Evolutionary conservation across 805 yeast genomes (phyloP).

Genomic region (fission yeast (Schizosaccharomyces pombe)): DNA sequence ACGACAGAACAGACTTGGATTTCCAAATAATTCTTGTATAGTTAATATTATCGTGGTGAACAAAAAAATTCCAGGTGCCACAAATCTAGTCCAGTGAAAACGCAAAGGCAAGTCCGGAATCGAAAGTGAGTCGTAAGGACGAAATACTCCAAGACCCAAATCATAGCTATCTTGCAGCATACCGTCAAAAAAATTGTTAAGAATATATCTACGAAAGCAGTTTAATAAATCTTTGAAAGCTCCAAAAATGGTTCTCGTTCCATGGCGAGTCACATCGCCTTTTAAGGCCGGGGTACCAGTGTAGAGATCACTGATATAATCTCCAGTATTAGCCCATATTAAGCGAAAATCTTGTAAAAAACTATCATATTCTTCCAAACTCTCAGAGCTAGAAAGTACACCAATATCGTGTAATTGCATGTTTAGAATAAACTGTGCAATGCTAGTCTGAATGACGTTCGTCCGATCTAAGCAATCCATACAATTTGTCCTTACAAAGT

Average conservation of each 20-base stretch:
- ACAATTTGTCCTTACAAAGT: slow-evolving; percentile 79
- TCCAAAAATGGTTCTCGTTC: background rate
- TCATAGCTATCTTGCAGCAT: background rate
- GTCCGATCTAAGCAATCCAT: slow-evolving; percentile 97
- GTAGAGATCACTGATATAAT: slow-evolving; percentile 68
- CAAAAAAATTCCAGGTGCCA: background rate
- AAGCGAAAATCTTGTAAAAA: slow-evolving; percentile 55
- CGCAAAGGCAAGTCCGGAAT: background rate
- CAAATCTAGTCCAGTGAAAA: background rate
- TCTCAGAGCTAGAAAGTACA: slow-evolving; percentile 24
- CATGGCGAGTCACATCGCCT: slow-evolving; percentile 58
- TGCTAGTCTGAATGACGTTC: slow-evolving; percentile 71
- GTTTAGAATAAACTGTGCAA: slow-evolving; percentile 71
- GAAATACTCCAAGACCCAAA: background rate
- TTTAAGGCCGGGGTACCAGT: slow-evolving; percentile 95
- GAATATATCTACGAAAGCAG: background rate
- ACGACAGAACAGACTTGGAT: background rate
- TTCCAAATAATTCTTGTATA: background rate
- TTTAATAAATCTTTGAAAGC: background rate
- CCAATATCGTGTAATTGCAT: slow-evolving; percentile 40
- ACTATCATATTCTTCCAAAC: slow-evolving; percentile 26
- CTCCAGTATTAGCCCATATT: slow-evolving; percentile 92
- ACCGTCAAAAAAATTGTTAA: background rate
- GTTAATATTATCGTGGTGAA: background rate
- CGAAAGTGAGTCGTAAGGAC: background rate